Conservation (phyloP, 257 asterid species). For the Fraxinus cuspidata region DNA sequence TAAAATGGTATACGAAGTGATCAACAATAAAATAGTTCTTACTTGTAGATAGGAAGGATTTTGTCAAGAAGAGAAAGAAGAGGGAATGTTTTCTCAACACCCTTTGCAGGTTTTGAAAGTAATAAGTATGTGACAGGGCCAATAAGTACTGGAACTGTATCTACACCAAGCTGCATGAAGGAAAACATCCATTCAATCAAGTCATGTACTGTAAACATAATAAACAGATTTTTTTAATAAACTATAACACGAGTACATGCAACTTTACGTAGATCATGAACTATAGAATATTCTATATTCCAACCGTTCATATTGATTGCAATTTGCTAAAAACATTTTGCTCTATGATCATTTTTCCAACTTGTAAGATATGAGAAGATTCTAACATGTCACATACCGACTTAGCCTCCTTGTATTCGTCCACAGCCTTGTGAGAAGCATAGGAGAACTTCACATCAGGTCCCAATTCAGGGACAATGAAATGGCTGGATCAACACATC, state of each 20-base stretch:
- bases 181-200: not conserved
- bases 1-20: not conserved
- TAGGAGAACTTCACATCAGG: conserved; percentile 46
- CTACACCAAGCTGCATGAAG: conserved; percentile 44
- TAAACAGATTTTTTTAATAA: not conserved
- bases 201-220: not conserved
- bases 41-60: conserved; percentile 25
- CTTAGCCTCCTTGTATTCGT: conserved; percentile 53
- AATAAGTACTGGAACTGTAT: conserved; percentile 12
- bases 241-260: not conserved
- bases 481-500: conserved; percentile 38
- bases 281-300: no score
- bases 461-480: conserved; percentile 51
- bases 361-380: no score
- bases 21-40: conserved; percentile 8
- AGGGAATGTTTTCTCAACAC: no score
- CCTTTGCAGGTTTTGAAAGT: no score
- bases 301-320: no score
- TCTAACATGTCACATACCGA: conserved; percentile 18
- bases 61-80: no score
- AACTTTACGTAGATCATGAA: no score
- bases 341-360: no score
- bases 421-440: conserved; percentile 52
- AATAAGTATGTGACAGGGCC: no score
- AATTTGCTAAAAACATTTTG: no score